Conservation (phyloP, 208 protist genomes). For the Acanthamoeba sp. region DNA sequence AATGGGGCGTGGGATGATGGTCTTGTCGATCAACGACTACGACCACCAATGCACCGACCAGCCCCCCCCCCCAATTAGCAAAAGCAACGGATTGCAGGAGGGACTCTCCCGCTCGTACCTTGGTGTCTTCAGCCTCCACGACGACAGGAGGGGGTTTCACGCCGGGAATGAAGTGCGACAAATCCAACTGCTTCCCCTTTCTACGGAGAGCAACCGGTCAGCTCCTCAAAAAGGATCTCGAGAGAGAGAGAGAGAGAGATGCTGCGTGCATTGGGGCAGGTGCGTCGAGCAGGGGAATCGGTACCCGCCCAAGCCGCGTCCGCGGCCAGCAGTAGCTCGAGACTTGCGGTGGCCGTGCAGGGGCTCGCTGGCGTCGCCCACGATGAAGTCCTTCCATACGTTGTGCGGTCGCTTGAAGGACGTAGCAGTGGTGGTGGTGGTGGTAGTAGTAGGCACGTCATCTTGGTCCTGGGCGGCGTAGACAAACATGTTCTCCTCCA, state of each 20-base stretch:
- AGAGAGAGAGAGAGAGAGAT: no score
- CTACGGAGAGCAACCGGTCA: no score
- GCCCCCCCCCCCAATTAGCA: no score
- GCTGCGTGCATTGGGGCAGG: no score
- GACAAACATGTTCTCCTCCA: constrained; percentile 61
- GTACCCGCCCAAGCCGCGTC: not conserved
- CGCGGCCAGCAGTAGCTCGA: not conserved
- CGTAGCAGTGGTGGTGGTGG: not conserved
- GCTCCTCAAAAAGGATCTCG: no score
- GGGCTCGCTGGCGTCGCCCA: not conserved
- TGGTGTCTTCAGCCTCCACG: not conserved
- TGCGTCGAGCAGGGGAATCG: not conserved
- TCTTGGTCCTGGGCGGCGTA: constrained; percentile 46
- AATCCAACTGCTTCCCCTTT: constrained; percentile 55
- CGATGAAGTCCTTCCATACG: constrained; percentile 63
- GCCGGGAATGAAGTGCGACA: constrained; percentile 54
- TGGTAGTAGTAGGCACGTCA: not conserved
- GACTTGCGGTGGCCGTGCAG: not conserved
- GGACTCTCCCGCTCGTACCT: not conserved
- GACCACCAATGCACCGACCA: no score
- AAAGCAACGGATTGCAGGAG: no score
- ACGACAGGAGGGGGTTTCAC: not conserved
- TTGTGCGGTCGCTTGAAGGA: constrained; percentile 57
- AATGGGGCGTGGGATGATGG: constrained; percentile 30
- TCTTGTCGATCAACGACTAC: constrained; percentile 45